Evolutionary conservation across 2,329 filamentous ascomycete genomes (phyloP).

Genomic region (Xenoacremonium recifei): DNA sequence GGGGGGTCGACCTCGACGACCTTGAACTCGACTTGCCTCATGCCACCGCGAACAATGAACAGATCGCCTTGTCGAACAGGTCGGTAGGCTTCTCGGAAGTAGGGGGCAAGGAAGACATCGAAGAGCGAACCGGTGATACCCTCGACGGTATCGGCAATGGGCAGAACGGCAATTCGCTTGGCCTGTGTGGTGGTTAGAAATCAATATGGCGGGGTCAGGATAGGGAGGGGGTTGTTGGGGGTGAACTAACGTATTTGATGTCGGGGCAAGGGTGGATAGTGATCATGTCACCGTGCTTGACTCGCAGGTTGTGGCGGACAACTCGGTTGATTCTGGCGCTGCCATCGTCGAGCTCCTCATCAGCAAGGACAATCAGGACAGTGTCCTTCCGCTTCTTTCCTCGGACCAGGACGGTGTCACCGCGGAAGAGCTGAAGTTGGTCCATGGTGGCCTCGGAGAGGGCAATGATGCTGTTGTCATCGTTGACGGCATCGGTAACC

Average conservation of each 20-base stretch:
- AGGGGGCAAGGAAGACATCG: conserved; percentile 97
- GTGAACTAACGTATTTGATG: conserved; percentile 94
- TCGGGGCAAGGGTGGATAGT: conserved; percentile 97
- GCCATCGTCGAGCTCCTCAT: conserved; percentile 97
- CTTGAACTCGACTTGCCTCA: conserved; percentile 99
- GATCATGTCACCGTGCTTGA: conserved; percentile 98
- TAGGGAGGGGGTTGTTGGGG: not conserved
- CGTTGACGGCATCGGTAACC: conserved; percentile 96
- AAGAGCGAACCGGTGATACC: conserved; percentile 96
- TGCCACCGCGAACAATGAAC: conserved; percentile 95
- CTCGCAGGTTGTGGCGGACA: conserved; percentile 94
- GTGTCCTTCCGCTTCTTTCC: conserved; percentile 99
- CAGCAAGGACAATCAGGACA: conserved; percentile 92
- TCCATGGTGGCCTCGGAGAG: conserved; percentile 99
- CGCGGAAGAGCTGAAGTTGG: conserved; percentile 94
- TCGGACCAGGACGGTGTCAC: conserved; percentile 95
- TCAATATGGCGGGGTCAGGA: not conserved
- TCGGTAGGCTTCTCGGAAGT: conserved; percentile 98
- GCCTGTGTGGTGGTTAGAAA: conserved; percentile 55
- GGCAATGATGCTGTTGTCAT: conserved; percentile 99
- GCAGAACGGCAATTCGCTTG: conserved; percentile 97
- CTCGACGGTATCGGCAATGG: conserved; percentile 97
- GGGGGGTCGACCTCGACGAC: conserved; percentile 98
- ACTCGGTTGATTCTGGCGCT: conserved; percentile 98
- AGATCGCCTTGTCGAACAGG: conserved; percentile 96